Evolutionary conservation across 1,284 basidiomycete species (phyloP).

Genomic region (Inonotus hispidus): DNA sequence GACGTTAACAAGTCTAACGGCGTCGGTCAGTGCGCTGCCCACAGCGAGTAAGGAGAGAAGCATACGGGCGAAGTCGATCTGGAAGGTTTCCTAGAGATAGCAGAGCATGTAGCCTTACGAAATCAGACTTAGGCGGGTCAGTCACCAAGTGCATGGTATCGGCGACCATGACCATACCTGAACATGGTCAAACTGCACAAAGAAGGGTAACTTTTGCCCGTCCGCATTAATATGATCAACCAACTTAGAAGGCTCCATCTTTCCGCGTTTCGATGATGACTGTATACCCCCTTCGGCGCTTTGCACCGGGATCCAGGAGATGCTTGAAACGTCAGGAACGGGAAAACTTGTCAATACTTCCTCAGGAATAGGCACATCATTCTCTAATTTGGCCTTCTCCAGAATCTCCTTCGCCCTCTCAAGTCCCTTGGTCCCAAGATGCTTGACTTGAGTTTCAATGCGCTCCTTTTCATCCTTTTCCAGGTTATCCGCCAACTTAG

Average conservation of each 20-base stretch:
- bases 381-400: conserved; percentile 81
- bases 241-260: conserved; percentile 37
- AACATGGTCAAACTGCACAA: conserved; percentile 88
- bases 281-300: conserved; percentile 63
- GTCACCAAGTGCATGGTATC: conserved; percentile 4
- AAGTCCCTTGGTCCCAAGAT: conserved; percentile 80
- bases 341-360: conserved; percentile 82
- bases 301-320: conserved; percentile 93
- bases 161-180: conserved; percentile 42
- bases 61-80: conserved; percentile 70
- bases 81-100: conserved; percentile 75
- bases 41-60: conserved; percentile 16
- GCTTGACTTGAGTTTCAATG: conserved; percentile 62
- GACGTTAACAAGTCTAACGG: conserved; percentile 66
- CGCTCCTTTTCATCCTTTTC: conserved; percentile 81
- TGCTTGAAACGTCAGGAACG: conserved; percentile 82
- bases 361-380: conserved; percentile 78
- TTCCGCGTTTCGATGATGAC: conserved; percentile 32
- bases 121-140: conserved; percentile 66
- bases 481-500: conserved; percentile 75
- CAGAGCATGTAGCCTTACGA: conserved; percentile 78
- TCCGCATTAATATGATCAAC: conserved; percentile 70
- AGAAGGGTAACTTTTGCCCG: conserved; percentile 71
- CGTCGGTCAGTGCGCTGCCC: background rate
- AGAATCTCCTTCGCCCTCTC: conserved; percentile 66